Base-by-base conservation (phyloP, 192 early-diverging fungal genomes). In the Globomyces pollinis-pini region DNA sequence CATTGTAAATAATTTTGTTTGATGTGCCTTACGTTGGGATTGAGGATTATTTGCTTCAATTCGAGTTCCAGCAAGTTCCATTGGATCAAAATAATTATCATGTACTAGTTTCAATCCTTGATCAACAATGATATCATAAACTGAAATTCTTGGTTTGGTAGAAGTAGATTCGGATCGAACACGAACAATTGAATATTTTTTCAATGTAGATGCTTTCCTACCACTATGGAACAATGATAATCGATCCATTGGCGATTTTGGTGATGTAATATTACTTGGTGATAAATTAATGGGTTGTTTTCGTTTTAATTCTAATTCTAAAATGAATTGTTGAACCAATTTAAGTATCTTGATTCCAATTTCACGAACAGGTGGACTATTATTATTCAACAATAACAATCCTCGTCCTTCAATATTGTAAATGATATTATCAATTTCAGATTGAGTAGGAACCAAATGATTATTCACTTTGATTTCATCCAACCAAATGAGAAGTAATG, bases 361-460 rank as follows among this genome's bases (percentile, higher is more conserved):
- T 18, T 74, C 64, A 26, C 89, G 81, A 18, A 89, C 76, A 0
- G 59, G 36, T 29, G 78, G 67, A 5, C 70, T 69, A 16, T 68
- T 72, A 23, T 74, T 83, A 45, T 78, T 86, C 28, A 94, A 63
- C 47, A 84, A 88, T 5, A 89, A 61, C 16, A 94, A 60, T 0
- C 90, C 91, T 24, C 79, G 76, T 8, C 75, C 75, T 65, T 94
- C 91, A 8, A 87, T 82, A 38, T 84, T 59, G 57, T 57, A 60
- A 16, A 76, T 71, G 9, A 62, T 53, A 26, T 67, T 50, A 11
- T 65, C 56, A 23, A 67, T 33, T 28, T 35, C 53, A 3, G 20
- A n/a, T n/a, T 12, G 52, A 61, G 18, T 11, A 31, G 42, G 24
- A 31, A 6, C 12, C 31, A 43, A 3, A 2, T 44, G 20, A 12